Evolutionary conservation across 176 grass and related monocot genomes (phyloP), one percentile per base, ranked within the genome.

Genomic region (Areca catechu): DNA sequence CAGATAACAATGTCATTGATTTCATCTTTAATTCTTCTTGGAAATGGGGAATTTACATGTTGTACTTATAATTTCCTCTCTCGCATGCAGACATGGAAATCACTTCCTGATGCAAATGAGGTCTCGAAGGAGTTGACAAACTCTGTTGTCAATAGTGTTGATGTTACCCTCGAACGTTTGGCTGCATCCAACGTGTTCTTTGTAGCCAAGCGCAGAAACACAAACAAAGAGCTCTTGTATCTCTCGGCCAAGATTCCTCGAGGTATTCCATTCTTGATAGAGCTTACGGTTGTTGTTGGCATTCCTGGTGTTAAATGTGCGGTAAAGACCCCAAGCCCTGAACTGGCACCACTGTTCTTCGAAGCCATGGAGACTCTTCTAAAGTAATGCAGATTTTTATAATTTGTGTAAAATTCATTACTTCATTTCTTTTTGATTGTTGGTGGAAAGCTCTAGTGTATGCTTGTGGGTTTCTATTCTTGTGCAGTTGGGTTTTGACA

Each of bases 291-390:
- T 0, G 70, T 49, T 0, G 71, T 89, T 5, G 78, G 93, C 61
- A 75, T 81, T 54, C 93, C 93, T 19, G 84, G 87, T 16, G 75
- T 91, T 3, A 98, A 85, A 64, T 98, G 93, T 67, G 93, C 93
- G 34, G 85, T 89, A 17, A 98, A 98, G 80, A 89, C 93, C 25
- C 73, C 93, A 17, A 98, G 77, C 53, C 82, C 60, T 49, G 88
- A 92, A 61, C 80, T 85, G 74, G 83, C 78, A 23, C 72, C 88
- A 3, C 70, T 98, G 25, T 80, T 98, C 78, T 98, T 98, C 56
- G 93, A 92, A 79, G 69, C 87, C 16, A 83, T 98, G 69, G 93
- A 98, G 63, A 56, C 76, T 51, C 81, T 92, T 60, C 69, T 91
- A 50, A 82, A 77, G 80, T 98, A 65, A 92, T 20, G 29, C 30